A percentile compares a stretch with the other conserved stretches of the same genome.
Evolutionary conservation across 2,329 filamentous ascomycete genomes (phyloP).

Genomic region (Cercospora nicotianae): DNA sequence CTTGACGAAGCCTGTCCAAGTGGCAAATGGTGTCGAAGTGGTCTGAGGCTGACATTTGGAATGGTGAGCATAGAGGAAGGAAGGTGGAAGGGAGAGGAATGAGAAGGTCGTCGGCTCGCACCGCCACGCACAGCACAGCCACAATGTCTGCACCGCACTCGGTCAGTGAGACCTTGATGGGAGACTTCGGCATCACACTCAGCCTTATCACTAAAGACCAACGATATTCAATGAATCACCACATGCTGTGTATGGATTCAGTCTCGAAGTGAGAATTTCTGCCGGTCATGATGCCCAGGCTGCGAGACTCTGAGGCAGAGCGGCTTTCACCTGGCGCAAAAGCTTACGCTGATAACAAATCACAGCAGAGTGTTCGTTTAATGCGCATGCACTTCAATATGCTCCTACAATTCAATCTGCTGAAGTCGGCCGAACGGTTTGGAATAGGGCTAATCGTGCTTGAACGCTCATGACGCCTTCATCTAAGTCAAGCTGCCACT

Average conservation of each 20-base stretch:
- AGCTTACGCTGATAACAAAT: not conserved
- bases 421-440: not conserved
- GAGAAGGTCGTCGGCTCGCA: not conserved
- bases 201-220: not conserved
- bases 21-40: not conserved
- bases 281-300: not conserved
- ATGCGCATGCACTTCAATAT: not conserved
- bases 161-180: not conserved
- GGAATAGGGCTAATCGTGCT: not conserved
- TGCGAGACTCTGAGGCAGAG: not conserved
- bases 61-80: not conserved
- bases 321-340: not conserved
- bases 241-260: not conserved
- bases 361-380: not conserved
- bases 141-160: not conserved
- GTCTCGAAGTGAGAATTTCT: not conserved
- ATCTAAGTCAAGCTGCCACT: not conserved
- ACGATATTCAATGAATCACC: not conserved
- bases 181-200: not conserved
- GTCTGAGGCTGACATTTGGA: not conserved
- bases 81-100: not conserved
- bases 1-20: not conserved
- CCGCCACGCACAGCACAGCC: not conserved
- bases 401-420: not conserved
- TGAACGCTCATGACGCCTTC: not conserved